phyloP scores from a whole-genome alignment of 2,329 filamentous ascomycete genomes.

The Diaporthe sp. region DNA sequence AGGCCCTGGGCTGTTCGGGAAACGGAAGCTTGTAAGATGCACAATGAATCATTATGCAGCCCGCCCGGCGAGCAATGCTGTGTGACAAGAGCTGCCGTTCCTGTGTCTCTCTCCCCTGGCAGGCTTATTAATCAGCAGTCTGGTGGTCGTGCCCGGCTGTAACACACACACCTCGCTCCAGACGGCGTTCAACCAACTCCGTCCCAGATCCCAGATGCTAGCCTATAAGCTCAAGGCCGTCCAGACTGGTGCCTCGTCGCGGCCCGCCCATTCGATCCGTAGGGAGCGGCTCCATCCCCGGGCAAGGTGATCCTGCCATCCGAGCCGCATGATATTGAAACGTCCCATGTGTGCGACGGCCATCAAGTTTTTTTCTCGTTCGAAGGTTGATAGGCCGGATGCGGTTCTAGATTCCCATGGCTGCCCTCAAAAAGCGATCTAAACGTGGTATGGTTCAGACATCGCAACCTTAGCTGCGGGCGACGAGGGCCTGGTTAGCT shows the following conservation, averaged over 20 bases:
- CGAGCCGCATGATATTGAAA: constrained; percentile 13
- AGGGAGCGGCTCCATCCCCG: not conserved
- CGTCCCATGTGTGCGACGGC: not conserved
- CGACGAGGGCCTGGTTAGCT: no score
- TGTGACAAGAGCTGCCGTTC: not conserved
- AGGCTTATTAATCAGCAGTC: not conserved
- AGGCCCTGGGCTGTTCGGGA: constrained; percentile 15
- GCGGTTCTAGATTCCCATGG: constrained; percentile 22
- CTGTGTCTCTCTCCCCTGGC: not conserved
- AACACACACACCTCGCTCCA: not conserved
- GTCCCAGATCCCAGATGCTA: not conserved
- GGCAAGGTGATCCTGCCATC: not conserved
- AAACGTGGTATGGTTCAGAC: not conserved
- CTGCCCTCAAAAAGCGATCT: not conserved
- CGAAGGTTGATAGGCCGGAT: not conserved
- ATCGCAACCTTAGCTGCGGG: not conserved
- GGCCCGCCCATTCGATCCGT: not conserved
- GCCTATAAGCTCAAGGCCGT: not conserved
- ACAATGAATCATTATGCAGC: constrained; percentile 31
- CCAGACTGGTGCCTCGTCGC: not conserved
- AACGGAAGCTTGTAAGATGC: constrained; percentile 6
- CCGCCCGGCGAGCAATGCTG: not conserved
- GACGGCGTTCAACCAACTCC: not conserved
- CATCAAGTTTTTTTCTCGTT: not conserved
- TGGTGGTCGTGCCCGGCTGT: not conserved